phyloP scores from a whole-genome alignment of 129 eudicot species.

The Centaurea solstitialis region DNA sequence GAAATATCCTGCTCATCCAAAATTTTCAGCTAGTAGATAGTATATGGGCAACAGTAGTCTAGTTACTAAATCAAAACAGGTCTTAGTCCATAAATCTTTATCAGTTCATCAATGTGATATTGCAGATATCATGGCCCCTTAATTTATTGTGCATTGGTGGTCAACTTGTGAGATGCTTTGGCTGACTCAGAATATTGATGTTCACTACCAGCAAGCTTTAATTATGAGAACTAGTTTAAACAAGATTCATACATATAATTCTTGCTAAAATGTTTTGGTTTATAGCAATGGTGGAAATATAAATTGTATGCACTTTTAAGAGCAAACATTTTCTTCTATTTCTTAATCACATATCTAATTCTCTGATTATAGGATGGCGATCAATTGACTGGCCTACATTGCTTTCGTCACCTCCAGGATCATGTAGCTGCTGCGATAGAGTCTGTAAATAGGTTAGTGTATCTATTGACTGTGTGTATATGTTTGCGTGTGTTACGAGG shows the following conservation, averaged over 20 bases:
- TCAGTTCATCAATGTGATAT: neutral
- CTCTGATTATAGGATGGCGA: constrained; percentile 64
- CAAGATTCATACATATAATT: neutral
- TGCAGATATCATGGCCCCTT: neutral
- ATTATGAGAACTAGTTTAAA: neutral
- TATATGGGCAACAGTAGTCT: neutral
- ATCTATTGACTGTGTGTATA: constrained; percentile 1
- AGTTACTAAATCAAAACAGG: neutral
- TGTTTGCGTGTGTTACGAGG: neutral
- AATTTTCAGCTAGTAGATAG: neutral
- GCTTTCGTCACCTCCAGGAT: constrained; percentile 94
- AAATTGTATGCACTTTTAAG: constrained; percentile 4
- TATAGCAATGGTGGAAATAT: neutral
- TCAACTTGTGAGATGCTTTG: constrained; percentile 13
- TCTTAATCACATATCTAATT: constrained; percentile 2
- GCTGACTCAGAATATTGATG: neutral
- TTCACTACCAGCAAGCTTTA: neutral
- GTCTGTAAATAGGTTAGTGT: constrained; percentile 83
- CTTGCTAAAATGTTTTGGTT: neutral
- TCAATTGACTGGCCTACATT: constrained; percentile 91
- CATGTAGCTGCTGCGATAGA: constrained; percentile 78
- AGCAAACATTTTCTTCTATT: neutral
- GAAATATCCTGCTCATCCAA: neutral
- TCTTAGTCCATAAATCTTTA: neutral
- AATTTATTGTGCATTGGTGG: neutral